These are phyloP conservation scores for Tolypocladium nubicola DNA, from an alignment of 2,329 filamentous ascomycete species.

Conservation along the genomic window DNA sequence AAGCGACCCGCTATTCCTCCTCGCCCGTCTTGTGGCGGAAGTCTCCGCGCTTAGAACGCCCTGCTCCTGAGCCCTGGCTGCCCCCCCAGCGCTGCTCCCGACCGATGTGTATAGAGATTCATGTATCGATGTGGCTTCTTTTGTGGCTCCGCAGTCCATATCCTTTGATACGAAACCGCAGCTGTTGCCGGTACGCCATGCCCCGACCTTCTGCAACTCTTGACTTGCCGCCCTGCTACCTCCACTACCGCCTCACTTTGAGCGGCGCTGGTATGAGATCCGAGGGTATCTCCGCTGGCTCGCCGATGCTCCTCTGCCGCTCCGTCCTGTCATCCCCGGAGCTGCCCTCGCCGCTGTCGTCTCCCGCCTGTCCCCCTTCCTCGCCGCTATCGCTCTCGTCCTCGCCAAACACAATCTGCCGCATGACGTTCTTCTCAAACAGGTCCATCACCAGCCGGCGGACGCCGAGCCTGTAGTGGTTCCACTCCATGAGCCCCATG, in stretches of 20 bases:
- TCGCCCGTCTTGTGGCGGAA: neutral
- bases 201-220: neutral
- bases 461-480: slow-evolving; percentile 79
- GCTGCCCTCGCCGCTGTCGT: slow-evolving; percentile 46
- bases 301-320: slow-evolving; percentile 44
- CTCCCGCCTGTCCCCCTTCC: slow-evolving; percentile 40
- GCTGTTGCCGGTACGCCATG: neutral
- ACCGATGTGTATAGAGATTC: neutral
- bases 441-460: slow-evolving; percentile 87
- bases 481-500: slow-evolving; percentile 74
- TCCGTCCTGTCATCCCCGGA: slow-evolving; percentile 46
- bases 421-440: slow-evolving; percentile 83
- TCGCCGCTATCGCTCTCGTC: slow-evolving; percentile 55
- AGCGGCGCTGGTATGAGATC: slow-evolving; percentile 23
- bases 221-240: neutral
- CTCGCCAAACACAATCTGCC: slow-evolving; percentile 67
- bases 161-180: neutral
- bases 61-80: neutral
- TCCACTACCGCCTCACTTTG: slow-evolving; percentile 13
- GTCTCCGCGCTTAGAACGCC: neutral
- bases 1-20: neutral
- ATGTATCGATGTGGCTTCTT: neutral
- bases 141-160: neutral
- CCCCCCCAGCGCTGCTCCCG: neutral
- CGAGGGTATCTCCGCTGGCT: slow-evolving; percentile 24